A percentile compares a stretch with the other conserved stretches of the same genome.
Conservation (phyloP, 768 basidiomycete species). For the Pleurotus tuber-regium region DNA sequence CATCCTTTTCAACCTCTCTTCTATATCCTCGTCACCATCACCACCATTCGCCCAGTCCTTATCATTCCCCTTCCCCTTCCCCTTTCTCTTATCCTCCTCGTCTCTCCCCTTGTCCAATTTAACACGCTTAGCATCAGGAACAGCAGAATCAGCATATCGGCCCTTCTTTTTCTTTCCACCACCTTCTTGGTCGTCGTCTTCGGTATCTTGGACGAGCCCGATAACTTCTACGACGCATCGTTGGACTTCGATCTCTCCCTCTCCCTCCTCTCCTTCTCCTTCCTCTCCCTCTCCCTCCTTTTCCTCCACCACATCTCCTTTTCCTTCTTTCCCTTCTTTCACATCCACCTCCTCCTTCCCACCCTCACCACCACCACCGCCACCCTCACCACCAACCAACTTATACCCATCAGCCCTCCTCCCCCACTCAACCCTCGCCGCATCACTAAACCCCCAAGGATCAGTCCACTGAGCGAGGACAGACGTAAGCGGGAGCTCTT, state of each 20-base stretch:
- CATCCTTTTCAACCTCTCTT: slow-evolving; percentile 34
- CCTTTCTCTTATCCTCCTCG: slow-evolving; percentile 33
- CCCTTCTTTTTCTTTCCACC: slow-evolving; percentile 4
- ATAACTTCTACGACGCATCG: slow-evolving; percentile 4
- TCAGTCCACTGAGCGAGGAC: slow-evolving; percentile 38
- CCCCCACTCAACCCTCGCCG: slow-evolving; percentile 50
- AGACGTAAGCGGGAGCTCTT: slow-evolving; percentile 51
- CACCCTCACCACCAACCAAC: no score
- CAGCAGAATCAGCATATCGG: neutral
- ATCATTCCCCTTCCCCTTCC: slow-evolving; percentile 33
- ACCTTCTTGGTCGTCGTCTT: neutral
- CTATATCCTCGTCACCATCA: slow-evolving; percentile 28
- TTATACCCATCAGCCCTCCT: slow-evolving; percentile 39
- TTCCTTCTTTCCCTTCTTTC: no score
- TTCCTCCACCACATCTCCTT: neutral
- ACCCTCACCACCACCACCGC: no score
- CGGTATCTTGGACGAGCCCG: neutral
- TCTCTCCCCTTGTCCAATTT: slow-evolving; percentile 16
- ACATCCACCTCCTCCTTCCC: no score
- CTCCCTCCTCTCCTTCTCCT: neutral
- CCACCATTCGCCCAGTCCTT: no score
- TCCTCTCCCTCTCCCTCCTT: slow-evolving; percentile 1
- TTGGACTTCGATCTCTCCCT: neutral
- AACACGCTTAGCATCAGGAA: slow-evolving; percentile 15
- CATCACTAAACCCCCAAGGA: slow-evolving; percentile 50